phyloP scores from a whole-genome alignment of 306 rosid genomes.

The Ceratonia siliqua region DNA sequence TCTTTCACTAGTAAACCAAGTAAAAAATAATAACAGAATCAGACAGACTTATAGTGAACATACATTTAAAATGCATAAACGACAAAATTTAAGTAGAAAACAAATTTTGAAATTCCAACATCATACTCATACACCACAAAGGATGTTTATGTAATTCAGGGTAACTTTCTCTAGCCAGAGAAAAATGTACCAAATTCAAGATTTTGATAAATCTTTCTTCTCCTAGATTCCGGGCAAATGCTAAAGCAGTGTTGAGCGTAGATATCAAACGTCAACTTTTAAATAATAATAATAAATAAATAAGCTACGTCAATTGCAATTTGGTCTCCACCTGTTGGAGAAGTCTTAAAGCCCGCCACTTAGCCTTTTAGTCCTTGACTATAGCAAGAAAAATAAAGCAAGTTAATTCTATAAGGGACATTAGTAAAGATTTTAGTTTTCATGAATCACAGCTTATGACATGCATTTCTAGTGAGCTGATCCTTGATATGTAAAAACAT shows the following conservation, averaged over 20 bases:
- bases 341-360: not conserved
- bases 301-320: not conserved
- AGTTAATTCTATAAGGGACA: not conserved
- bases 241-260: not conserved
- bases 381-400: not conserved
- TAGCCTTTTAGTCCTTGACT: not conserved
- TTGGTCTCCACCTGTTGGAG: not conserved
- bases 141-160: slow-evolving; percentile 7
- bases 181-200: not conserved
- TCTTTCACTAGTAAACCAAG: slow-evolving; percentile 73
- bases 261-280: not conserved
- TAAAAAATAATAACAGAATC: slow-evolving; percentile 29
- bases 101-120: slow-evolving; percentile 19
- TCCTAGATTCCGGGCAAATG: slow-evolving; percentile 3
- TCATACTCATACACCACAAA: not conserved
- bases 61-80: not conserved
- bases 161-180: not conserved
- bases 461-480: slow-evolving; percentile 11
- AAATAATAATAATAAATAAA: not conserved
- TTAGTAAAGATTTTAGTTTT: not conserved
- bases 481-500: slow-evolving; percentile 26
- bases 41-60: slow-evolving; percentile 20
- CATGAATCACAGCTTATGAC: not conserved
- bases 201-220: not conserved
- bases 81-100: not conserved